A percentile compares a stretch with the other conserved stretches of the same genome.
Evolutionary conservation across 2,329 filamentous ascomycete species (phyloP).

Genomic region (Emergomyces orientalis): DNA sequence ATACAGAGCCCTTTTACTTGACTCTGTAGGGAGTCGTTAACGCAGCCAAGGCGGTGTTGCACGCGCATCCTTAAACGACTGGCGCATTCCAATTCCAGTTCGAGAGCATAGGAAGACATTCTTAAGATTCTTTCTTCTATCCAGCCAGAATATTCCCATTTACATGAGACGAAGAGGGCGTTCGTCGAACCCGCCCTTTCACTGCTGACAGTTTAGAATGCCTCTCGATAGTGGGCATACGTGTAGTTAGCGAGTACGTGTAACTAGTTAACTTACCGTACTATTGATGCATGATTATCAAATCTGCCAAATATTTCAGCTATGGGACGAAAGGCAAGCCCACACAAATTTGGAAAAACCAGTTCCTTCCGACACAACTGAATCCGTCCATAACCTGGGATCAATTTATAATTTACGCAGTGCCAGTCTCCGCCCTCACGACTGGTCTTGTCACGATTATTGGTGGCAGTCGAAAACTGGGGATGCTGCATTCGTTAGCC

Average conservation of each 20-base stretch:
- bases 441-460: background rate
- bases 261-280: too few species aligned
- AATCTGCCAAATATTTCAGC: too few species aligned
- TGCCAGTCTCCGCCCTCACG: background rate
- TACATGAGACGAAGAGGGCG: too few species aligned
- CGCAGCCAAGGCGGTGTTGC: background rate
- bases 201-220: too few species aligned
- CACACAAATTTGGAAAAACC: background rate
- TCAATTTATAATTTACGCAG: background rate
- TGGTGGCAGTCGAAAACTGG: background rate
- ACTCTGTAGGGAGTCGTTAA: background rate
- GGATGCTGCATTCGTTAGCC: background rate
- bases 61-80: background rate
- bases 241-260: too few species aligned
- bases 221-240: too few species aligned
- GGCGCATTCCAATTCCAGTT: background rate
- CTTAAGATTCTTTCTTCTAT: background rate
- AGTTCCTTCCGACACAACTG: background rate
- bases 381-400: background rate
- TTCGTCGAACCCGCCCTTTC: too few species aligned
- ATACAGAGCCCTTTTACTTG: background rate
- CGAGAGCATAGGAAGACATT: background rate
- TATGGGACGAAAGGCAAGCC: background rate
- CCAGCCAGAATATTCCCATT: too few species aligned
- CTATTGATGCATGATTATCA: too few species aligned